These are phyloP conservation scores for Spizellomyces sp. DNA, from an alignment of 192 early-diverging fungal species.

Conservation along the genomic window DNA sequence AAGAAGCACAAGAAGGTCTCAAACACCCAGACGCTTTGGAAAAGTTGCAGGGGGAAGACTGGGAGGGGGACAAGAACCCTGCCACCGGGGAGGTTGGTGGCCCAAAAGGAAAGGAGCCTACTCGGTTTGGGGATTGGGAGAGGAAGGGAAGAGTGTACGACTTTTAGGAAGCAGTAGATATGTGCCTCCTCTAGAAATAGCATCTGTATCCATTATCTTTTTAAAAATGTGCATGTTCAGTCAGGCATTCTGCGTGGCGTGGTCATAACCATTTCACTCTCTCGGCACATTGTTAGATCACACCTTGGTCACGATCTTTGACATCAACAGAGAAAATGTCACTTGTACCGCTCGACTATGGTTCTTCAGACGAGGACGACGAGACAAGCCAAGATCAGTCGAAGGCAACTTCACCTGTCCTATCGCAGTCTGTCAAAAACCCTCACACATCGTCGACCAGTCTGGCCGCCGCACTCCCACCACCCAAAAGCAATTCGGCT, in stretches of 20 bases:
- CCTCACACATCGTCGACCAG: neutral
- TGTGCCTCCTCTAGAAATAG: too few species aligned
- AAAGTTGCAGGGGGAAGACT: constrained; percentile 49
- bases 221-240: too few species aligned
- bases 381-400: neutral
- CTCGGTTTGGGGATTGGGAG: constrained; percentile 84
- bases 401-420: too few species aligned
- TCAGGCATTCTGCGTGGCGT: too few species aligned
- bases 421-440: too few species aligned
- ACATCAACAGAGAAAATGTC: constrained; percentile 1
- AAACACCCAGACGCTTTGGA: constrained; percentile 55
- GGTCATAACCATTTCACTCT: too few species aligned
- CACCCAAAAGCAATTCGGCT: neutral
- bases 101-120: constrained; percentile 77
- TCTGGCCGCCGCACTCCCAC: neutral
- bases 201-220: too few species aligned
- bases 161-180: constrained; percentile 47
- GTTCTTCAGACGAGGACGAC: constrained; percentile 14
- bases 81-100: constrained; percentile 72
- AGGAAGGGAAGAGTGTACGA: constrained; percentile 75
- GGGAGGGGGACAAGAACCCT: constrained; percentile 73
- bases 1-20: constrained; percentile 16
- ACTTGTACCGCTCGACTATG: constrained; percentile 20
- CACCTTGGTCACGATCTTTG: neutral
- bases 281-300: too few species aligned